Evolutionary conservation across 257 asterid species (phyloP), one percentile per base, ranked within the genome.

Genomic region (Henckelia pumila): DNA sequence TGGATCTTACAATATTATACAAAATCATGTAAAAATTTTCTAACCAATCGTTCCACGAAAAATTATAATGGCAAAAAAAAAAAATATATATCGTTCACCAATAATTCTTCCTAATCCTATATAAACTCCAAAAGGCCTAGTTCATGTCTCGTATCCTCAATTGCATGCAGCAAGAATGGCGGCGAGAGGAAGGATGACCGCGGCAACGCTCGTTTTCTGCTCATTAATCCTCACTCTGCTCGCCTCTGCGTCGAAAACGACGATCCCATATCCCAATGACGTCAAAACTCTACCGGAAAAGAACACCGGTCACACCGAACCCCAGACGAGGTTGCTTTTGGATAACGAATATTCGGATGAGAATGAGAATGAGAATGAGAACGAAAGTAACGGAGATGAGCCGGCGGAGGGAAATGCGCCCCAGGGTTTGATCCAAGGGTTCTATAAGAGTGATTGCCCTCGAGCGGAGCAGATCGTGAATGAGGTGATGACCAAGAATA

Each of bases 391-490:
- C 5, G 44, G 14, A 35, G 44, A 9, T 0, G 14, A 9, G 44
- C 3, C 58, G 10, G 55, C 23, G 3, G 29, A 1, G 0, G 63
- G 9, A 17, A 35, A 8, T 9, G 44, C 3, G 44, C 66, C 76
- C 40, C 76, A 52, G 4, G 63, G 75, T 16, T 67, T 85, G n/a
- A 22, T 19, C 17, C 66, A 64, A 53, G 81, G 76, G 26, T 88
- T 84, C 67, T 86, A 88, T 49, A 20, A 52, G 44, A 49, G 24
- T 32, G 77, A 76, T 8, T 88, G 93, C 76, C 93, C 96, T 1
- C 72, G 56, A 17, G 91, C 81, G 5, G 93, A 86, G 85, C 55
- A 60, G 32, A 75, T 84, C 49, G 77, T 81, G 47, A 84, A 77
- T 25, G 71, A 67, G 7, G 64, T 71, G 32, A 30, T 84, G 59